Evolutionary conservation across 1,284 basidiomycete species (phyloP).

Genomic region (Tausonia pullulans): DNA sequence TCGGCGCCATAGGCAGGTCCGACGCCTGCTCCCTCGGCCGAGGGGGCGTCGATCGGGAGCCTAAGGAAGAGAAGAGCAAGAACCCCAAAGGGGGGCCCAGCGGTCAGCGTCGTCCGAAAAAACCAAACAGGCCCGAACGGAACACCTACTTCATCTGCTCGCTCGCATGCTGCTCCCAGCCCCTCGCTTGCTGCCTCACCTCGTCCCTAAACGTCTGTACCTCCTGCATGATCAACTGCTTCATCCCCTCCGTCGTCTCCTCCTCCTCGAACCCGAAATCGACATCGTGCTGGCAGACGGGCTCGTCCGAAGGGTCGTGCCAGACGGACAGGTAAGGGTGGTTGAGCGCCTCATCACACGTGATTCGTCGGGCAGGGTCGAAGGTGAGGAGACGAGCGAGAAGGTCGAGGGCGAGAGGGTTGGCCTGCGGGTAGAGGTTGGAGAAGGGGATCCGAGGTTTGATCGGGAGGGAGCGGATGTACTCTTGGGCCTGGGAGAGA

Average conservation of each 20-base stretch:
- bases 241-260: slow-evolving; percentile 95
- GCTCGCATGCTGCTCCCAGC: background rate
- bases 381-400: slow-evolving; percentile 86
- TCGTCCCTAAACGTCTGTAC: slow-evolving; percentile 78
- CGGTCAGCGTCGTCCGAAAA: background rate
- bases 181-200: slow-evolving; percentile 56
- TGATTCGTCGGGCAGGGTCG: slow-evolving; percentile 90
- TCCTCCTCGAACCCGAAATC: slow-evolving; percentile 98
- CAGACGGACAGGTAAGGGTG: slow-evolving; percentile 91
- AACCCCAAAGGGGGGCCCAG: slow-evolving; percentile 20
- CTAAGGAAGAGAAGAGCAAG: background rate
- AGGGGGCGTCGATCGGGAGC: background rate
- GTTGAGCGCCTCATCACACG: slow-evolving; percentile 86
- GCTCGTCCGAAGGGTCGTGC: slow-evolving; percentile 89
- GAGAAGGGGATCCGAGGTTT: slow-evolving; percentile 86
- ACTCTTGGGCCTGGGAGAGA: slow-evolving; percentile 72
- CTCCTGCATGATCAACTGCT: slow-evolving; percentile 85
- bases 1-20: slow-evolving; percentile 31
- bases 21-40: slow-evolving; percentile 26
- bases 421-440: slow-evolving; percentile 83
- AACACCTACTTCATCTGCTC: background rate
- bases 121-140: background rate
- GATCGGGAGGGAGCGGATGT: slow-evolving; percentile 95
- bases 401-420: slow-evolving; percentile 86
- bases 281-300: slow-evolving; percentile 67